These are phyloP conservation scores for Verticillium nubilum DNA, from an alignment of 2,329 filamentous ascomycete species.

Conservation along the genomic window DNA sequence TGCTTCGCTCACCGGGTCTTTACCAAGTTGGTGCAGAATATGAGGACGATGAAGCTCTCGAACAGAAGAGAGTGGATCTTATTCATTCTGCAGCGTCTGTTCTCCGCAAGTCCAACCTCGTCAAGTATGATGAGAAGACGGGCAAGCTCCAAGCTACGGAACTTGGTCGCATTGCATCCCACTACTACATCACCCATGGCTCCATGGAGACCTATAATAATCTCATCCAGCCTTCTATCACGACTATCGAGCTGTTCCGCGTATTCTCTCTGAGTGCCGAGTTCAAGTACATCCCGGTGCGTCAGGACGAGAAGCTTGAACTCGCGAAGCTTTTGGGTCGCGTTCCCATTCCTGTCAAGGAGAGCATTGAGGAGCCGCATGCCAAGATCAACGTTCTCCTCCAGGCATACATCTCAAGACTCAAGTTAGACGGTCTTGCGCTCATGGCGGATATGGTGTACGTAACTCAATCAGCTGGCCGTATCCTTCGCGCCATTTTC, in stretches of 20 bases:
- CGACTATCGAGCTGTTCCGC: slow-evolving; percentile 91
- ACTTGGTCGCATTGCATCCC: slow-evolving; percentile 89
- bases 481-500: slow-evolving; percentile 91
- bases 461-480: slow-evolving; percentile 93
- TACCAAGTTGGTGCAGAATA: slow-evolving; percentile 97
- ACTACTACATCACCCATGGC: slow-evolving; percentile 95
- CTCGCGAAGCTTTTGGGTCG: slow-evolving; percentile 83
- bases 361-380: slow-evolving; percentile 92
- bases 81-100: slow-evolving; percentile 89
- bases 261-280: slow-evolving; percentile 94
- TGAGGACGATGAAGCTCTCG: slow-evolving; percentile 81
- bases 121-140: slow-evolving; percentile 93
- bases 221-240: slow-evolving; percentile 88
- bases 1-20: slow-evolving; percentile 89
- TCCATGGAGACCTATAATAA: slow-evolving; percentile 98
- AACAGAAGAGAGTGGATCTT: slow-evolving; percentile 96
- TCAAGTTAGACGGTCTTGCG: slow-evolving; percentile 89
- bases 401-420: slow-evolving; percentile 91
- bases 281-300: slow-evolving; percentile 98
- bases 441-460: slow-evolving; percentile 99
- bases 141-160: slow-evolving; percentile 88
- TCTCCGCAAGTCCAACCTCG: slow-evolving; percentile 78
- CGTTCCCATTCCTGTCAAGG: slow-evolving; percentile 95
- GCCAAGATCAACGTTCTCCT: slow-evolving; percentile 97
- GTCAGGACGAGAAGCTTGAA: slow-evolving; percentile 96